Evolutionary conservation across 2,329 filamentous ascomycete genomes (phyloP), one percentile per base, ranked within the genome.

Genomic region (Cladosporium velox): DNA sequence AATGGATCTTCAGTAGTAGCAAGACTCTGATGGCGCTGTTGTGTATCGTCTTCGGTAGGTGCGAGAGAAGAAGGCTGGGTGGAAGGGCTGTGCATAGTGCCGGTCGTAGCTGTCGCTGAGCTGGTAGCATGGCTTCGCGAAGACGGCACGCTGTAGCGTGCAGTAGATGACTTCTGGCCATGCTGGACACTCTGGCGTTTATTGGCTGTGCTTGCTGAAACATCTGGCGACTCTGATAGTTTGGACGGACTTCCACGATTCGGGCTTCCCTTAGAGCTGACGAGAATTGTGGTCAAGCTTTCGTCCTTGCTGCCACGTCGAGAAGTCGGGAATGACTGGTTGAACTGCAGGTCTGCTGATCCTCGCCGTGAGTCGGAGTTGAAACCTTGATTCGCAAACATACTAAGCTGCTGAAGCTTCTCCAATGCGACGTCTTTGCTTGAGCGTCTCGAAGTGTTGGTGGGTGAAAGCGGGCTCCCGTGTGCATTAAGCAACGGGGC

Each of bases 401-500:
- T 67, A 54, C 68, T 73, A 47, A 72, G 66, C 49, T 77, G 74
- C 49, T 77, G 75, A 38, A 77, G 52, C 34, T 76, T 73, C 55
- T 74, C 75, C 10, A 78, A 71, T 6, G 76, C 75, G 6, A 76
- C 75, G 52, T 78, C 76, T 66, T 78, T 78, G 62, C 76, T 77
- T 6, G 76, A 77, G 44, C 76, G 69, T 67, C 75, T 67, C 32
- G 73, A 75, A 3, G 71, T 67, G 15, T 69, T 70, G 47, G 68
- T 72, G 18, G 74, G 71, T 15, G 72, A 65, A 51, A 73, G 67
- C 18, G 72, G 26, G 15, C 64, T 54, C 47, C 68, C 68, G 2
- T 65, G 70, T 59, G 69, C 35, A 66, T 65, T 57, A 32, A 70
- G 49, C 6, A 70, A 66, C 5, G 72, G 71, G 5, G 72, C 72